phyloP scores from a whole-genome alignment of 305 asterid species.

The Caryopteris hybrid region DNA sequence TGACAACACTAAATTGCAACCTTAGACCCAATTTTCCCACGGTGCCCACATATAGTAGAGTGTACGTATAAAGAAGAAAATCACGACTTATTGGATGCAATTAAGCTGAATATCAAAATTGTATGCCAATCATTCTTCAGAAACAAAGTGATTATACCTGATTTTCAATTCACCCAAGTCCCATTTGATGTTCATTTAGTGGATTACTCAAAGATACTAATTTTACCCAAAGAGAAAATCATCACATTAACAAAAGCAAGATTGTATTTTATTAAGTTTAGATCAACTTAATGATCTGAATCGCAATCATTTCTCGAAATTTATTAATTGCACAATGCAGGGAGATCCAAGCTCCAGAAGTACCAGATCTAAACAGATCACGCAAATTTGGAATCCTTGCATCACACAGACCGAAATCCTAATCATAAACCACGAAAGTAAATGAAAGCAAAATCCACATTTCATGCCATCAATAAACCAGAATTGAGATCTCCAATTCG shows the following conservation, averaged over 20 bases:
- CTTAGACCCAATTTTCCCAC: no score
- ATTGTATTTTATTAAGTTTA: background rate
- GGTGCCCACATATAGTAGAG: no score
- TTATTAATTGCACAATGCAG: conserved; percentile 3
- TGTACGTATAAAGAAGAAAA: background rate
- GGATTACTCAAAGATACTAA: background rate
- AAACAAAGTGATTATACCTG: background rate
- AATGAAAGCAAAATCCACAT: background rate
- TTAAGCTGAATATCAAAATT: background rate
- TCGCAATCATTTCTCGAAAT: background rate
- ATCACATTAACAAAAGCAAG: background rate
- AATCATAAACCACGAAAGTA: background rate
- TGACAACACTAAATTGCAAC: no score
- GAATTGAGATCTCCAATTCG: conserved; percentile 12
- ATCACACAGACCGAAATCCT: conserved; percentile 8
- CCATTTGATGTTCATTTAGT: background rate
- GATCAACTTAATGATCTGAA: conserved; percentile 14
- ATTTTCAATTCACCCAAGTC: background rate
- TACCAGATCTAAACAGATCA: conserved; percentile 20
- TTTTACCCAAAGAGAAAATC: background rate
- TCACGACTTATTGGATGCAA: background rate
- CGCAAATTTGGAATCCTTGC: background rate
- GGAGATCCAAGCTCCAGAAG: conserved; percentile 9
- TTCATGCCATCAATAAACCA: background rate
- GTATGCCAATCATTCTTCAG: background rate